phyloP scores from a whole-genome alignment of 2,329 filamentous ascomycete species.

The Verticillium zaregamsianum region DNA sequence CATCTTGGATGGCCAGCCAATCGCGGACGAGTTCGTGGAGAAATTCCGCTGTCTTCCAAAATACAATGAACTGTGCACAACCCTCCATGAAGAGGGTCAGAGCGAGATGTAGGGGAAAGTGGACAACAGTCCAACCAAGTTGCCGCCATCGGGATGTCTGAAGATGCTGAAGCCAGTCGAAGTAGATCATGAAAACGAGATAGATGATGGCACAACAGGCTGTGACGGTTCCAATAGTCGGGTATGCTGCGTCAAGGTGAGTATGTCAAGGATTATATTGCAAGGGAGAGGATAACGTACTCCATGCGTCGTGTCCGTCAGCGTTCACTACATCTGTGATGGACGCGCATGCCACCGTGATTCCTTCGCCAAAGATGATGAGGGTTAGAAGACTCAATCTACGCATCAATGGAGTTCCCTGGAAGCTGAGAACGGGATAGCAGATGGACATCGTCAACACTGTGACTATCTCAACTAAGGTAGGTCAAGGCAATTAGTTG shows the following conservation, averaged over 20 bases:
- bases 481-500: background rate
- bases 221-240: constrained; percentile 35
- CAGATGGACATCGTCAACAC: constrained; percentile 49
- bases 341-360: constrained; percentile 38
- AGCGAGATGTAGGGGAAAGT: constrained; percentile 61
- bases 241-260: constrained; percentile 19
- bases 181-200: constrained; percentile 42
- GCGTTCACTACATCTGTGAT: background rate
- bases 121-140: constrained; percentile 52
- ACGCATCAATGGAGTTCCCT: constrained; percentile 58
- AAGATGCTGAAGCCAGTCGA: constrained; percentile 63
- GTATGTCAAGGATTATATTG: too few relatives aligned
- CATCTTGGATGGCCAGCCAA: background rate
- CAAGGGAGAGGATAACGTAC: constrained; percentile 16
- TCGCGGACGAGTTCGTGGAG: background rate
- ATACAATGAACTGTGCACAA: constrained; percentile 51
- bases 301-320: constrained; percentile 29
- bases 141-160: constrained; percentile 54
- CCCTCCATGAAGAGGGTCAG: constrained; percentile 63
- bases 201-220: constrained; percentile 36
- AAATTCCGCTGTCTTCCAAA: constrained; percentile 24
- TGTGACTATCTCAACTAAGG: constrained; percentile 43
- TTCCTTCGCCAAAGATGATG: constrained; percentile 64
- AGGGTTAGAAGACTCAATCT: constrained; percentile 60
- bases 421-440: constrained; percentile 55